These are phyloP conservation scores for Spizellomyces punctatus DNA, from an alignment of 192 early-diverging fungal species.

Conservation along the genomic window DNA sequence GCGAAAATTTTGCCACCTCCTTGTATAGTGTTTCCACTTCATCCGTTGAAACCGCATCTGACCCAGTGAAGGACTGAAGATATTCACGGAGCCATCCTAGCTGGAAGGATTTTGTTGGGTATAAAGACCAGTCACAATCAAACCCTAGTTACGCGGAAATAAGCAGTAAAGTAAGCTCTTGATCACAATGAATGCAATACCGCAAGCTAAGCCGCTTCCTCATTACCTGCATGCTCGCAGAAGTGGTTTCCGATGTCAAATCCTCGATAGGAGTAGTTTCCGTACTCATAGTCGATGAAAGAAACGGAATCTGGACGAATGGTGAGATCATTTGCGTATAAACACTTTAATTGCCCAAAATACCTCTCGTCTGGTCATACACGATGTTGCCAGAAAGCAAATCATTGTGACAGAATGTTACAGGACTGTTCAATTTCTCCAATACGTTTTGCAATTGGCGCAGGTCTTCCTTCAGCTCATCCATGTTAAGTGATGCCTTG, in stretches of 20 bases:
- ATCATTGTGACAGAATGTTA: conserved; percentile 94
- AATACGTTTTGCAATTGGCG: conserved; percentile 57
- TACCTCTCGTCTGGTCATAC: conserved; percentile 58
- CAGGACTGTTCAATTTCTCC: conserved; percentile 65
- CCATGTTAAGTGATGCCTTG: conserved; percentile 18
- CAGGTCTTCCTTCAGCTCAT: conserved; percentile 40
- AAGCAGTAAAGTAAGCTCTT: not conserved
- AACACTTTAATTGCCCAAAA: not conserved
- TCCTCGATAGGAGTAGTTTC: conserved; percentile 76
- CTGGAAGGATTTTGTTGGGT: conserved; percentile 75
- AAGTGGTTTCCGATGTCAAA: conserved; percentile 99
- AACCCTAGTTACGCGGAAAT: conserved; percentile 59
- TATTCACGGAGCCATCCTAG: conserved; percentile 77
- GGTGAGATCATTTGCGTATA: not conserved
- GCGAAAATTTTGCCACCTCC: conserved; percentile 81
- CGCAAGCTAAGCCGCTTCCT: not conserved
- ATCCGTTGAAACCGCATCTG: conserved; percentile 33
- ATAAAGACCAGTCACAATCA: conserved; percentile 89
- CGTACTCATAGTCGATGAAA: conserved; percentile 97
- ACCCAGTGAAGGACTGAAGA: conserved; percentile 36
- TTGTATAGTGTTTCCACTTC: conserved; percentile 66
- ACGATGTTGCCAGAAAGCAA: conserved; percentile 90
- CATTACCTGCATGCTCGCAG: conserved; percentile 79
- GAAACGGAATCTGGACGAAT: conserved; percentile 40
- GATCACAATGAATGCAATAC: not conserved